phyloP scores from a whole-genome alignment of 495 filamentous ascomycete genomes.

The Cladorrhinum samala region DNA sequence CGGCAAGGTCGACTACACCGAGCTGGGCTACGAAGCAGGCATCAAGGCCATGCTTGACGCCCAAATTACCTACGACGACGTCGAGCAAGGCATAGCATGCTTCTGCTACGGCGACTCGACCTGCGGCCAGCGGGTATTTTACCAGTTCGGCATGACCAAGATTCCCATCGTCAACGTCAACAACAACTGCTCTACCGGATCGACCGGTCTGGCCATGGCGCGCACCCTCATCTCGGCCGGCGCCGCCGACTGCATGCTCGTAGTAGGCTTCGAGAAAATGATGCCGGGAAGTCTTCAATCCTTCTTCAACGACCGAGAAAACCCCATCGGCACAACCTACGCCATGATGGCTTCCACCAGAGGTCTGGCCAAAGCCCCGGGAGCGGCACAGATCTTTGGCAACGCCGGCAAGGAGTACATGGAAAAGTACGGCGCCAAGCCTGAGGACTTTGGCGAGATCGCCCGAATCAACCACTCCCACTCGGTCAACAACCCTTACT shows the following conservation, averaged over 20 bases:
- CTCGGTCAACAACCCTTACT: constrained; percentile 88
- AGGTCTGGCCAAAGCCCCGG: constrained; percentile 72
- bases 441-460: constrained; percentile 92
- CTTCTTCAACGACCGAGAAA: constrained; percentile 73
- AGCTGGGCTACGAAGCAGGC: constrained; percentile 91
- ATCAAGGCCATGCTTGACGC: constrained; percentile 95
- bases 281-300: constrained; percentile 75
- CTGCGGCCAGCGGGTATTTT: constrained; percentile 94
- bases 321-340: constrained; percentile 63
- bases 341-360: constrained; percentile 78
- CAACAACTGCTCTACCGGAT: constrained; percentile 96
- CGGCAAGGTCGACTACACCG: constrained; percentile 81
- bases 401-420: constrained; percentile 95
- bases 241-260: constrained; percentile 76
- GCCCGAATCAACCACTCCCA: constrained; percentile 92
- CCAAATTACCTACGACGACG: constrained; percentile 91
- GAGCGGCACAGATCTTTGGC: constrained; percentile 89
- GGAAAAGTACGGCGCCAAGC: constrained; percentile 82
- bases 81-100: constrained; percentile 93
- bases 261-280: constrained; percentile 99
- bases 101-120: constrained; percentile 96
- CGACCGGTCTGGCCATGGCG: constrained; percentile 79
- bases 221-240: constrained; percentile 74
- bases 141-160: constrained; percentile 95
- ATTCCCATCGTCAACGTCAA: constrained; percentile 97